Conservation (phyloP, 2,329 filamentous ascomycete genomes). For the Neodidymelliopsis sp. region DNA sequence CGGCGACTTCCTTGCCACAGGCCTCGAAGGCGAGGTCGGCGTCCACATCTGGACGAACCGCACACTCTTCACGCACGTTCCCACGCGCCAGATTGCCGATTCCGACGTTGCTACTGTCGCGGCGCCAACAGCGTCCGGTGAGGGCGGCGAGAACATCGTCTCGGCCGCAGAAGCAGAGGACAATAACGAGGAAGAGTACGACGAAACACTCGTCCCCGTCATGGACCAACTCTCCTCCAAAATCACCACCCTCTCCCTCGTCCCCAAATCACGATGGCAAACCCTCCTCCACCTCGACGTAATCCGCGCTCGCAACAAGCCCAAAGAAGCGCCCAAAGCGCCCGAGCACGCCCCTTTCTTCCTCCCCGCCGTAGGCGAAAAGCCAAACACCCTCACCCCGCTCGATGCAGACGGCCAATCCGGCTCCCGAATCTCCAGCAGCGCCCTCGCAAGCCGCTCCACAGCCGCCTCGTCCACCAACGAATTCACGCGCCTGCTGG, state of each 20-base stretch:
- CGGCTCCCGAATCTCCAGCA: slow-evolving; percentile 44
- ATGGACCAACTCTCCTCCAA: slow-evolving; percentile 82
- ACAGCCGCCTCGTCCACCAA: slow-evolving; percentile 39
- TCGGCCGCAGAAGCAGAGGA: slow-evolving; percentile 74
- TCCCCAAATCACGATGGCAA: slow-evolving; percentile 93
- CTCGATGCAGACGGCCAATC: slow-evolving; percentile 27
- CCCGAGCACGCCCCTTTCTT: slow-evolving; percentile 98
- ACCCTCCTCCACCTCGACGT: slow-evolving; percentile 90
- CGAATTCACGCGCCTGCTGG: slow-evolving; percentile 60
- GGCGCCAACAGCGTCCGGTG: slow-evolving; percentile 80
- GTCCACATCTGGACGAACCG: slow-evolving; percentile 98
- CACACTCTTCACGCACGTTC: slow-evolving; percentile 85
- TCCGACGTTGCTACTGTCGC: slow-evolving; percentile 71
- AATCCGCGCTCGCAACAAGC: slow-evolving; percentile 91
- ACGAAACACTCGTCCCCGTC: slow-evolving; percentile 53
- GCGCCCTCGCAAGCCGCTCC: slow-evolving; percentile 42
- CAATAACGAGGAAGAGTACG: slow-evolving; percentile 54
- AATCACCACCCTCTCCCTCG: slow-evolving; percentile 86
- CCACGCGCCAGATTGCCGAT: slow-evolving; percentile 84
- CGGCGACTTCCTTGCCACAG: slow-evolving; percentile 93
- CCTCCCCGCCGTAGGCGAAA: slow-evolving; percentile 70
- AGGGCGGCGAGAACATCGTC: slow-evolving; percentile 77
- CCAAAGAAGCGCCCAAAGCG: slow-evolving; percentile 86
- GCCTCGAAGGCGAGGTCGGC: slow-evolving; percentile 80
- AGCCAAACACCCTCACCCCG: slow-evolving; percentile 22